phyloP scores from a whole-genome alignment of 2,329 filamentous ascomycete species.

The Exophiala bonariae region DNA sequence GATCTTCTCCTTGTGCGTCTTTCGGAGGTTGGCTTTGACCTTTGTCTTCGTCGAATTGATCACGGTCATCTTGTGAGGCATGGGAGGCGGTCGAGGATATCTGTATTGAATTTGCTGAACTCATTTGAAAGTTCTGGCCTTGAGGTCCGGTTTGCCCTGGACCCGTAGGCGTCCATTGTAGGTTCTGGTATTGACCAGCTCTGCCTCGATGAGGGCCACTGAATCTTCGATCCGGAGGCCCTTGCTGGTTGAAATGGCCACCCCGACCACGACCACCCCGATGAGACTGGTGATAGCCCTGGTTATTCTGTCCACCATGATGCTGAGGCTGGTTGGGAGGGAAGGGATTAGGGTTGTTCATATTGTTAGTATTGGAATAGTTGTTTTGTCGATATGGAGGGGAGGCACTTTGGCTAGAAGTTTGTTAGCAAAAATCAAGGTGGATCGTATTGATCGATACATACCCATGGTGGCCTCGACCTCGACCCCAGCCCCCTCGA shows the following conservation, averaged over 20 bases:
- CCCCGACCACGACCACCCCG: conserved; percentile 59
- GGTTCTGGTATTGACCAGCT: conserved; percentile 62
- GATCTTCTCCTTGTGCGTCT: conserved; percentile 66
- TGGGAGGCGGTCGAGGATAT: conserved; percentile 32
- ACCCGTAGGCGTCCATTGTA: conserved; percentile 68
- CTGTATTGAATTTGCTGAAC: conserved; percentile 35
- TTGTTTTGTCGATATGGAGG: conserved; percentile 60
- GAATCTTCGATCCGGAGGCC: conserved; percentile 26
- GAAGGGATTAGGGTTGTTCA: conserved; percentile 53
- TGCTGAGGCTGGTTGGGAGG: conserved; percentile 48
- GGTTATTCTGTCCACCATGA: conserved; percentile 56
- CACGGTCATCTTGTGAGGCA: conserved; percentile 35
- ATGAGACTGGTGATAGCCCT: conserved; percentile 50
- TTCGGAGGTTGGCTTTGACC: conserved; percentile 66
- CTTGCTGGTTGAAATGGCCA: conserved; percentile 51
- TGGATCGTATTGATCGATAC: conserved; percentile 40
- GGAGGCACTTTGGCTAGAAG: conserved; percentile 57
- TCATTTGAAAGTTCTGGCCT: conserved; percentile 40
- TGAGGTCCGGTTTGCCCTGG: conserved; percentile 42
- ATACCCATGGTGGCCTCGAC: conserved; percentile 44
- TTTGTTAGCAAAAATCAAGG: conserved; percentile 30
- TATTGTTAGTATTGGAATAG: conserved; percentile 53
- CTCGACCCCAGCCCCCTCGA: conserved; percentile 55
- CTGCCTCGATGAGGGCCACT: conserved; percentile 47
- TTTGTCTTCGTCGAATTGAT: conserved; percentile 51